Conservation (phyloP, 176 grass and related monocot species). For the Phyllostachys edulis region DNA sequence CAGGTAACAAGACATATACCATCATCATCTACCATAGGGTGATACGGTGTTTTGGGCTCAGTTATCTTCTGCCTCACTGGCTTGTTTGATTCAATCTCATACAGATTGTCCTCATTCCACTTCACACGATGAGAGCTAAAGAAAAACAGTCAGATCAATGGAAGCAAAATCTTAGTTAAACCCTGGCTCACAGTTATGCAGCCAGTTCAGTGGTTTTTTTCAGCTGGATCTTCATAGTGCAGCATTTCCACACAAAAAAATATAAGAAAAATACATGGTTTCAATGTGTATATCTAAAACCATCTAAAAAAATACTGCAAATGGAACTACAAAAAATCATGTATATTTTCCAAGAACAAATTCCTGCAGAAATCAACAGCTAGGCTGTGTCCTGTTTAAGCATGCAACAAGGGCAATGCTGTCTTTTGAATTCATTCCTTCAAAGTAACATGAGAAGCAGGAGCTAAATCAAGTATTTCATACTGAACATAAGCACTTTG, state of each 20-base stretch:
- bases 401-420: background rate
- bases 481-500: background rate
- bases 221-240: background rate
- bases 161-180: constrained; percentile 20
- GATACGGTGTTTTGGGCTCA: constrained; percentile 95
- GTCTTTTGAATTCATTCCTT: background rate
- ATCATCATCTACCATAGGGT: constrained; percentile 92
- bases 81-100: constrained; percentile 97
- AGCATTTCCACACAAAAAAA: constrained; percentile 1
- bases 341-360: background rate
- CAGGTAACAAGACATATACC: constrained; percentile 51
- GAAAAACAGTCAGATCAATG: background rate
- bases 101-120: constrained; percentile 89
- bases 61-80: constrained; percentile 96
- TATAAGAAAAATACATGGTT: background rate
- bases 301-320: background rate
- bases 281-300: background rate
- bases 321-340: background rate
- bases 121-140: constrained; percentile 47
- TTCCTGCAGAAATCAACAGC: background rate
- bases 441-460: background rate
- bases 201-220: background rate
- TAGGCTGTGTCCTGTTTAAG: background rate
- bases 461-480: background rate
- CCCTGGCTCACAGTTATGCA: background rate